Evolutionary conservation across 1,139 yeast species (phyloP), one percentile per base, ranked within the genome.

Genomic region (Suhomyces kunorum): DNA sequence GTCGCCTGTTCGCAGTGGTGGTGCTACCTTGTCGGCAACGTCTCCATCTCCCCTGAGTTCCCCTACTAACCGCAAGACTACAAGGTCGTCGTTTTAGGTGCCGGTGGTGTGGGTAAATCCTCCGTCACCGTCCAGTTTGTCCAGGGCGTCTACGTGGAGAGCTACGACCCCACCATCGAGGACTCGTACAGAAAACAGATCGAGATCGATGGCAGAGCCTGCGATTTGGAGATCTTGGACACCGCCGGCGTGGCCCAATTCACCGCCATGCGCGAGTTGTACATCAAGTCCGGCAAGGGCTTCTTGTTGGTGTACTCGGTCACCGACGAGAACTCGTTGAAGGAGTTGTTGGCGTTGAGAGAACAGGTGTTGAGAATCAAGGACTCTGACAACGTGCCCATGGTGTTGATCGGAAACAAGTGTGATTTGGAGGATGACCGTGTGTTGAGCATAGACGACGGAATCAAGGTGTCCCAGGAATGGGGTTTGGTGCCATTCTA

Each of bases 401-500:
- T 87, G 83, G 92, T 88, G 17, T 72, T 89, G 38, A 86, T 88
- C 30, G 96, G 96, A 42, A 89, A 89, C 64, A 89, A 89, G 63
- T 80, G 89, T 48, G 97, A 89, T 64, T 72, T 88, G 50, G 79
- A 76, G 25, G 80, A 77, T 34, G 92, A 86, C 51, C 76, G 97
- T 46, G 87, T 80, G 32, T 81, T 89, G 36, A 72, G 83, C 45
- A 81, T 82, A 39, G 89, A 82, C 48, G 95, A 88, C 53, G 96
- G 95, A 34, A 81, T 85, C 43, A 77, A 76, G 45, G 83, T 89
- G 17, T 90, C 96, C 36, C 83, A 84, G 51, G 78, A 78, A 39
- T 87, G 96, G 89, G 94, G 94, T 9, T 76, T 83, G 56, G 92
- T 85, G 6, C 90, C 96, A 14, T 92, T 90, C 61, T 87, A 87